Evolutionary conservation across 192 early-diverging fungal species (phyloP), one percentile per base, ranked within the genome.

Genomic region (Umbelopsis sp.): DNA sequence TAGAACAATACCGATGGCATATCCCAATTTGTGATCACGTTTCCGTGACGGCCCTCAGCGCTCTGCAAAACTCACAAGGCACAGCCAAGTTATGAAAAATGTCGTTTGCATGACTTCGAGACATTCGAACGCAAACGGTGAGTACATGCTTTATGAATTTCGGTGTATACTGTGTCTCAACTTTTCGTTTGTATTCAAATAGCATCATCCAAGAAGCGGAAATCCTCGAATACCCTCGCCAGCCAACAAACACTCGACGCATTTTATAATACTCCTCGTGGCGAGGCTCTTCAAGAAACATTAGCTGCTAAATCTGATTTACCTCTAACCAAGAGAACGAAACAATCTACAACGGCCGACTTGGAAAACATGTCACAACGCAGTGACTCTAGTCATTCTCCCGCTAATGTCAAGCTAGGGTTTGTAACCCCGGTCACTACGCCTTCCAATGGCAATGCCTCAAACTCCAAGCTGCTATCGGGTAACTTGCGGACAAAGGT

Each of bases 131-230:
- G 26, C 56, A 34, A 62, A 29, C 56, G 56, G 56, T 62, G 47
- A 49, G 47, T 3, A 41, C 7, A 6, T 41, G 38, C 16, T 17
- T 16, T 49, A 21, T 9, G 16, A 4, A 49, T 49, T 17, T 1
- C 47, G 0, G 2, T n/a, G 8, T 17, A n/a, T 16, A n/a, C 59
- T 26, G 32, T 6, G 32, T 65, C 17, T 65, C 1, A 17, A 6
- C 16, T 5, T 38, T 32, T 38, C 66, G 12, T 32, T 62, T 17
- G 31, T n/a, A n/a, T 20, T 31, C 29, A 4, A 14, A 20, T 50
- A 70, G 68, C 68, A 70, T 49, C 68, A 53, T 70, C 68, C 12
- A 70, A 70, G 52, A 70, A 70, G 68, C 68, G 68, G 10, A 70
- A 70, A 70, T 70, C 68, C 45, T 49, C 29, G 47, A 53, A 50